Evolutionary conservation across 805 yeast genomes (phyloP).

Genomic region (Cyberlindnera meyerae): DNA sequence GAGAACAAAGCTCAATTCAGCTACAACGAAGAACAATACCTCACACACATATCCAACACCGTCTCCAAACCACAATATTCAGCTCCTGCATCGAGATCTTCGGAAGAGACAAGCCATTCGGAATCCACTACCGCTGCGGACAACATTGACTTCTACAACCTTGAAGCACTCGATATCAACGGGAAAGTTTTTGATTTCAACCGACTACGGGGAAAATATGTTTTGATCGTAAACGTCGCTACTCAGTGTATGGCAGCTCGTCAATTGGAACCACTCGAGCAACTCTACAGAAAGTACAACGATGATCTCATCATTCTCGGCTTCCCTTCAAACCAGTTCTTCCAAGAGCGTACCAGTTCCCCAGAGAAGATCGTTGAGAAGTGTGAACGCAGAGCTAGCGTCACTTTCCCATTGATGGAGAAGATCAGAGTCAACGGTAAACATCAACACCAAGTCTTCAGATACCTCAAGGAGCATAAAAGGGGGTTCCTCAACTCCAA

Average conservation of each 20-base stretch:
- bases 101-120: too few species aligned
- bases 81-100: too few species aligned
- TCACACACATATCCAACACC: conserved; percentile 5
- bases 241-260: conserved; percentile 78
- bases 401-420: conserved; percentile 73
- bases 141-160: conserved; percentile 52
- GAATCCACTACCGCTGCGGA: conserved; percentile 3
- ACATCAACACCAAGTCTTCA: conserved; percentile 62
- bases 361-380: conserved; percentile 66
- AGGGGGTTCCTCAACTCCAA: conserved; percentile 52
- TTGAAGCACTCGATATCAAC: conserved; percentile 53
- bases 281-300: conserved; percentile 57
- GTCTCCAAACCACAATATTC: not conserved
- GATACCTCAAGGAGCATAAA: conserved; percentile 62
- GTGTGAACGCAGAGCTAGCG: conserved; percentile 71
- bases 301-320: conserved; percentile 67
- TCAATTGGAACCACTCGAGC: conserved; percentile 71
- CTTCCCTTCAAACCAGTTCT: conserved; percentile 91
- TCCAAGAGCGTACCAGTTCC: conserved; percentile 66
- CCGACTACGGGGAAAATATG: conserved; percentile 71
- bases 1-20: not conserved
- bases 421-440: conserved; percentile 79
- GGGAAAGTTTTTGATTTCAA: conserved; percentile 56
- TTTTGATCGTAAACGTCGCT: conserved; percentile 82
- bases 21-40: conserved; percentile 4